These are phyloP conservation scores for Xylaria sp. DNA, from an alignment of 2,329 filamentous ascomycete species.

Conservation along the genomic window DNA sequence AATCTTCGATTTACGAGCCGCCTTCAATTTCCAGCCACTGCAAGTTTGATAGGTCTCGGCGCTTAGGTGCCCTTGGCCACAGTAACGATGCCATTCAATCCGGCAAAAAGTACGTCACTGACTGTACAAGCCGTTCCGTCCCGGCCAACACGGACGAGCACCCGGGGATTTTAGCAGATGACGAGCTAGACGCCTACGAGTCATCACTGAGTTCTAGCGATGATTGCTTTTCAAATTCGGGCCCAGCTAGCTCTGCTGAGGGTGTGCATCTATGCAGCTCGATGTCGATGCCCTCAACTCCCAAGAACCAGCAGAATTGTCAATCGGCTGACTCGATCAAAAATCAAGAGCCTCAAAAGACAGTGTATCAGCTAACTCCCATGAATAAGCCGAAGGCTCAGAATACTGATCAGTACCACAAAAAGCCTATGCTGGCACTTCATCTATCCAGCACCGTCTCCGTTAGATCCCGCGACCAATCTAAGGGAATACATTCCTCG, in stretches of 20 bases:
- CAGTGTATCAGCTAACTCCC: neutral
- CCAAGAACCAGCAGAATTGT: neutral
- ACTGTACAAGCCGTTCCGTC: neutral
- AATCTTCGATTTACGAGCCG: neutral
- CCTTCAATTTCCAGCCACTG: too few species aligned
- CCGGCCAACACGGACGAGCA: neutral
- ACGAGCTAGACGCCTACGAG: neutral
- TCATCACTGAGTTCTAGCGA: constrained; percentile 2
- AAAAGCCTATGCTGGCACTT: neutral
- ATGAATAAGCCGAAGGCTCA: neutral
- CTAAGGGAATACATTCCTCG: neutral
- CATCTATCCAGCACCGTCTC: neutral
- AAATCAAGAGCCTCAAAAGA: neutral
- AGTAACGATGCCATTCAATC: too few species aligned
- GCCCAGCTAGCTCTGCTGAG: neutral
- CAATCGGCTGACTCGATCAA: neutral
- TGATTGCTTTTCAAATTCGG: constrained; percentile 1
- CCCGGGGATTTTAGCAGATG: neutral
- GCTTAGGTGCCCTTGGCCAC: neutral
- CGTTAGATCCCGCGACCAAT: neutral
- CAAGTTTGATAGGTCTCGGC: too few species aligned
- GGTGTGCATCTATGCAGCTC: neutral
- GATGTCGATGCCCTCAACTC: neutral
- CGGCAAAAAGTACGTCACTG: neutral
- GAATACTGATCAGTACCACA: neutral